Base-by-base conservation (phyloP, 2,329 filamentous ascomycete genomes). In the Emydomyces testavorans region DNA sequence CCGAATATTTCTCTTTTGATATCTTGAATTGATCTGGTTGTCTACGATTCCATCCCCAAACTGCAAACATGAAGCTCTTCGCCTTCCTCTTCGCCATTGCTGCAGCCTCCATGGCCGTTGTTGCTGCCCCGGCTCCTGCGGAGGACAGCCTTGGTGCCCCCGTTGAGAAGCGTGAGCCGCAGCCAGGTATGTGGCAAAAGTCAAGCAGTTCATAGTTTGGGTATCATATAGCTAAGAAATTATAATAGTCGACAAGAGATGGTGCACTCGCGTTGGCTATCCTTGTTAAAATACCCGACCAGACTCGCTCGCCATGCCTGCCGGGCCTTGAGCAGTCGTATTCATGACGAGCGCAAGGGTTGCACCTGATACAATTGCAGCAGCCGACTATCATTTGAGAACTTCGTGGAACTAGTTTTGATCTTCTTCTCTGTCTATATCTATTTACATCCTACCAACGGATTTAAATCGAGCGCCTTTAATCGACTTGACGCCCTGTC, bases 1-100 rank as follows among this genome's bases (percentile, higher is more conserved):
- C 24, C n/a, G 4, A 23, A 29, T 20, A 7, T 21, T 3, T 21
- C 15, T 31, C 26, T 38, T 16, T 18, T 20, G 15, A 38, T 20
- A 7, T 29, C 16, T n/a, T 23, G 11, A 3, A 2, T 43, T 15
- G 26, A 18, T 21, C 23, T 37, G 15, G 5, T 29, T 28, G 13
- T 29, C n/a, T 6, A 20, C 11, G 11, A 6, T 18, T 38, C 18
- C 29, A 36, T 37, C 11, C n/a, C 21, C 16, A 26, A 47, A 7
- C n/a, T 16, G 45, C 45, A 47, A 40, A 11, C 45, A 77, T 77
- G 74, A 75, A 73, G 65, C 56, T 74, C 58, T 62, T 68, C 54
- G 58, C 65, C 47, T 50, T 72, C 46, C 57, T 72, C 48, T 57
- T 66, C 39, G 62, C 69, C 49, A 57, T 71, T 46, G 52, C 74